Evolutionary conservation across 805 yeast species (phyloP), one percentile per base, ranked within the genome.

Genomic region (Cyberlindnera maritima): DNA sequence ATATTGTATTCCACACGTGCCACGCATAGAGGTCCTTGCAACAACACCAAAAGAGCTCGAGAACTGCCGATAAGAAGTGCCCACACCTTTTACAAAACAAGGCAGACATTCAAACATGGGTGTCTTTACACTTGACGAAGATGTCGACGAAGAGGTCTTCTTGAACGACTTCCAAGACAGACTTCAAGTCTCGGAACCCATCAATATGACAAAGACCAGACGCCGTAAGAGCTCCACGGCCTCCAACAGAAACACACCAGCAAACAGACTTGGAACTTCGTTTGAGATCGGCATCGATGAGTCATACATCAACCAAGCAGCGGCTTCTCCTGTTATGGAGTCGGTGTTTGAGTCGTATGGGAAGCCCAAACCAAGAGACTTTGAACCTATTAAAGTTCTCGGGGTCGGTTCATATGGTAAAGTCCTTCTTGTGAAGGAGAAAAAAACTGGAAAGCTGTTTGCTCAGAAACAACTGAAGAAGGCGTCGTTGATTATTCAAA

Each of bases 371-470:
- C 61, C 72, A 5, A 41, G 57, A 5, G 96, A 89, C 60, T 89
- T 90, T 58, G 81, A 77, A 55, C 85, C 87, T 2, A 65, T 90
- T 7, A 84, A 80, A 54, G 94, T 88, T 0, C 69, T 89, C 6
- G 97, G 97, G 0, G 77, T 82, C 43, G 97, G 97, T 3, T 89
- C 96, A 2, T 89, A 86, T 56, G 96, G 97, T 3, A 88, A 87
- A 61, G 97, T 89, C 3, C 67, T 87, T 9, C 67, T 89, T 19
- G 96, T 89, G 1, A 78, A 80, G 41, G 90, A 89, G 60, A 70
- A 64, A 43, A 52, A 67, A 19, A 77, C 87, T 0, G 83, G 83
- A 0, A 76, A 77, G 54, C 65, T 89, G 11, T 90, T 78, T 66
- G 97, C 97, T 0, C 94, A 88, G 72, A 89, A 89, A 61, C 96